Evolutionary conservation across 345 rosid species (phyloP).

Genomic region (Aquilaria malaccensis): DNA sequence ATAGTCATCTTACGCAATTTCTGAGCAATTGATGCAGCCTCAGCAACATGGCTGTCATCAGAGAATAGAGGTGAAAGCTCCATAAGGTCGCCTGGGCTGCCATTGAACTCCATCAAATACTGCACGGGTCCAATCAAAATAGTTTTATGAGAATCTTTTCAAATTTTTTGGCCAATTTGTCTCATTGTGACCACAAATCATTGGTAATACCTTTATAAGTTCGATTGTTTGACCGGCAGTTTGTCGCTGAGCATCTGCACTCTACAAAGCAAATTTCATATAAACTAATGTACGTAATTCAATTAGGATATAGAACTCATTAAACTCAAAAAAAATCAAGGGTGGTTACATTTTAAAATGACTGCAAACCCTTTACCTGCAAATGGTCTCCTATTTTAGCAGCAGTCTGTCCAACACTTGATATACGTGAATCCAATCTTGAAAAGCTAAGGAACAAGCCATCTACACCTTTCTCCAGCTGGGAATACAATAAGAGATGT

Average conservation of each 20-base stretch:
- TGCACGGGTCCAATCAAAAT: slow-evolving; percentile 27
- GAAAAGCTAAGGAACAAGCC: slow-evolving; percentile 82
- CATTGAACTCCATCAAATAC: slow-evolving; percentile 92
- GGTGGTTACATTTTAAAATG: not conserved
- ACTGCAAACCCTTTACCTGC: slow-evolving; percentile 41
- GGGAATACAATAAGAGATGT: slow-evolving; percentile 6
- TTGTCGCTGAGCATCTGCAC: slow-evolving; percentile 96
- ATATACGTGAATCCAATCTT: slow-evolving; percentile 75
- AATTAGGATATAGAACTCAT: not conserved
- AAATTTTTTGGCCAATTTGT: not conserved
- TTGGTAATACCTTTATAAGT: slow-evolving; percentile 71
- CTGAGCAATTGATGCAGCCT: slow-evolving; percentile 94
- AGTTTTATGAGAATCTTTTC: no score
- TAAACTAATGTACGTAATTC: slow-evolving; percentile 7
- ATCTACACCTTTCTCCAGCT: slow-evolving; percentile 86
- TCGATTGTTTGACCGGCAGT: slow-evolving; percentile 93
- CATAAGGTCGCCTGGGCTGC: slow-evolving; percentile 96
- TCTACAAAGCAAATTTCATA: slow-evolving; percentile 39
- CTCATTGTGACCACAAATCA: not conserved
- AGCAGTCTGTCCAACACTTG: slow-evolving; percentile 96
- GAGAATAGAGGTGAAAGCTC: slow-evolving; percentile 94
- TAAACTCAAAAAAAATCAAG: no score
- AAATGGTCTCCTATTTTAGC: slow-evolving; percentile 97
- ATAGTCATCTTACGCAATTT: slow-evolving; percentile 57
- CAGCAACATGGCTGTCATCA: slow-evolving; percentile 93